Conservation (phyloP, 495 filamentous ascomycete species). For the Penicillium salamii region DNA sequence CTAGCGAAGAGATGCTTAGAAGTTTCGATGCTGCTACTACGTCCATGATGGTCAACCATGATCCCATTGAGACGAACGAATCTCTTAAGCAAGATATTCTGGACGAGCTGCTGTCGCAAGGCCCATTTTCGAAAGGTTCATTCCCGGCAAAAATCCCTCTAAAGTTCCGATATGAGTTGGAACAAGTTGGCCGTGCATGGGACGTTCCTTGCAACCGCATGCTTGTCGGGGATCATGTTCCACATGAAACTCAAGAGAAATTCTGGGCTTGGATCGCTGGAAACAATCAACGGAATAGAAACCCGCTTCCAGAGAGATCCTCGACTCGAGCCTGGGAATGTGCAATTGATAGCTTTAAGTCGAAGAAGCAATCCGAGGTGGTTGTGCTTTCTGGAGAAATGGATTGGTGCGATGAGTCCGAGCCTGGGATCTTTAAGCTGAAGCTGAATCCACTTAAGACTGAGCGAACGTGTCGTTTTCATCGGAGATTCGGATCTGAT, state of each 20-base stretch:
- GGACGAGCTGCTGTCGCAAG: slow-evolving; percentile 23
- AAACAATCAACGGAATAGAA: slow-evolving; percentile 28
- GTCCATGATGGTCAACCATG: slow-evolving; percentile 2
- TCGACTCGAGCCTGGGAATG: slow-evolving; percentile 41
- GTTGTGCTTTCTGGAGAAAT: slow-evolving; percentile 43
- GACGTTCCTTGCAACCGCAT: slow-evolving; percentile 33
- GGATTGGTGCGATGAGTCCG: slow-evolving; percentile 33
- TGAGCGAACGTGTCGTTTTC: slow-evolving; percentile 46
- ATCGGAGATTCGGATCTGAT: slow-evolving; percentile 48
- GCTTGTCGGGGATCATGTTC: slow-evolving; percentile 20
- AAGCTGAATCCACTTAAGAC: slow-evolving; percentile 40
- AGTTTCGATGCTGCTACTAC: slow-evolving; percentile 8
- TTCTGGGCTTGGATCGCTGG: slow-evolving; percentile 40
- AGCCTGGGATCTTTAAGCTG: slow-evolving; percentile 40
- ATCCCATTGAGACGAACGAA: slow-evolving; percentile 1
- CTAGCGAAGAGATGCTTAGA: slow-evolving; percentile 21
- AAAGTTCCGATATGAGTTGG: slow-evolving; percentile 45
- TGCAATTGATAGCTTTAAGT: slow-evolving; percentile 32
- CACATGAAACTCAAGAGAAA: slow-evolving; percentile 28
- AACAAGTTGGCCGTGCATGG: slow-evolving; percentile 37
- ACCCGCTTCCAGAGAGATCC: slow-evolving; percentile 37
- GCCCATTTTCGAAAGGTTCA: slow-evolving; percentile 34
- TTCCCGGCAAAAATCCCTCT: slow-evolving; percentile 33
- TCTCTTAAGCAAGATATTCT: slow-evolving; percentile 25
- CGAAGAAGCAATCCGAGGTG: slow-evolving; percentile 36